Evolutionary conservation across 1,284 basidiomycete genomes (phyloP).

Genomic region (Moesziomyces parantarcticus): DNA sequence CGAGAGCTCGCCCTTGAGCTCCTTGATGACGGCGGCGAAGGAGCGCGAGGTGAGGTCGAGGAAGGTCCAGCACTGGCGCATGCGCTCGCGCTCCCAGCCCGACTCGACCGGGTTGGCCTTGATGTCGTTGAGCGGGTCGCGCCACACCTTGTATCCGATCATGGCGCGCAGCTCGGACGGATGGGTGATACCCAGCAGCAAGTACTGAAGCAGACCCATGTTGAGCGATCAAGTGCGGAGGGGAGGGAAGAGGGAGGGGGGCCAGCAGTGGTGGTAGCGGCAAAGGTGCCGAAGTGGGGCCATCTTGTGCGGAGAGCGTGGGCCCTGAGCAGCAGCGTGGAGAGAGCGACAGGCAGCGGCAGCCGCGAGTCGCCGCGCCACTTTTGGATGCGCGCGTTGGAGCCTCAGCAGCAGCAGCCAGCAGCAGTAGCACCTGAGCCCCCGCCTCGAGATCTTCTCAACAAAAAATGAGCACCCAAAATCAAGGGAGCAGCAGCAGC

Average conservation of each 20-base stretch:
- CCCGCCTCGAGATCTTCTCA: too few species aligned
- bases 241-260: neutral
- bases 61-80: conserved; percentile 91
- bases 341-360: too few species aligned
- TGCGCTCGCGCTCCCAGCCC: conserved; percentile 70
- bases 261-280: too few species aligned
- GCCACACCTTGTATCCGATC: conserved; percentile 69
- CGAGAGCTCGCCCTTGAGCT: conserved; percentile 93
- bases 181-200: conserved; percentile 50
- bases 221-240: neutral
- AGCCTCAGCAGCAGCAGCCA: too few species aligned
- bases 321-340: neutral
- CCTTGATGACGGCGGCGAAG: conserved; percentile 94
- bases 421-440: too few species aligned
- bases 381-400: too few species aligned
- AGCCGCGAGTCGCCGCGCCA: too few species aligned
- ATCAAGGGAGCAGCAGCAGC: too few species aligned
- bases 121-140: conserved; percentile 69
- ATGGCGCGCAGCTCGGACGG: conserved; percentile 67
- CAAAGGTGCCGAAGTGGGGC: neutral
- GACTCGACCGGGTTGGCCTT: conserved; percentile 64
- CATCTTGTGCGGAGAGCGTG: neutral
- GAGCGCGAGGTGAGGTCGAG: conserved; percentile 88
- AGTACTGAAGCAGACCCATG: conserved; percentile 40
- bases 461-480: too few species aligned